These are phyloP conservation scores for Aureobasidium musti DNA, from an alignment of 2,329 filamentous ascomycete genomes.

Conservation along the genomic window DNA sequence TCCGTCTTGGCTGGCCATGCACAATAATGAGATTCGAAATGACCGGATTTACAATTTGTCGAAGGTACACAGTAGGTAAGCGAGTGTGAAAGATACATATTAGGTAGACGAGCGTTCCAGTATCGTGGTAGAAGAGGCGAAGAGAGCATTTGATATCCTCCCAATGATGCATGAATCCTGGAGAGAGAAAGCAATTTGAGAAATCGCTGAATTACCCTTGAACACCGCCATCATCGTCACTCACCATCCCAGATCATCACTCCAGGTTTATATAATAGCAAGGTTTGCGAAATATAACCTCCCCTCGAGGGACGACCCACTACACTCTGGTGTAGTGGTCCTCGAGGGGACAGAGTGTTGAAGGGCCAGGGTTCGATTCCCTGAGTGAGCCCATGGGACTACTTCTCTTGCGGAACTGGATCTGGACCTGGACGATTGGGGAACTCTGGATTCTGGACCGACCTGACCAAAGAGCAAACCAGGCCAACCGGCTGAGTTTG, in stretches of 20 bases:
- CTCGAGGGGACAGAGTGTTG: neutral
- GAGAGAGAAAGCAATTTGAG: neutral
- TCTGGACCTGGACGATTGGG: neutral
- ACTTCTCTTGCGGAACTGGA: neutral
- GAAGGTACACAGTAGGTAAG: no score
- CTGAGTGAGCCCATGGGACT: neutral
- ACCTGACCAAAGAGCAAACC: neutral
- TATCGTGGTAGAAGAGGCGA: neutral
- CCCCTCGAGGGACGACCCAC: neutral
- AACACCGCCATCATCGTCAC: neutral
- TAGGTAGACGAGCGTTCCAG: no score
- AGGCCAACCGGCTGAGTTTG: neutral
- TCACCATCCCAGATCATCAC: neutral
- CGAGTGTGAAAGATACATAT: no score
- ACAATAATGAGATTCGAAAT: no score
- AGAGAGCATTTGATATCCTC: neutral
- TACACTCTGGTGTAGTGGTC: neutral
- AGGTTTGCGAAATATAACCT: no score
- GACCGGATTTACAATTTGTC: no score
- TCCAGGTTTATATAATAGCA: neutral
- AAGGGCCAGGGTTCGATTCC: neutral
- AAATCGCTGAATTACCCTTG: neutral
- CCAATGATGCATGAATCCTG: neutral
- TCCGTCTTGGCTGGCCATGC: no score
- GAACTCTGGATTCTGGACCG: conserved; percentile 1